These are phyloP conservation scores for Citrus inodora DNA, from an alignment of 345 rosid genomes.

Conservation along the genomic window DNA sequence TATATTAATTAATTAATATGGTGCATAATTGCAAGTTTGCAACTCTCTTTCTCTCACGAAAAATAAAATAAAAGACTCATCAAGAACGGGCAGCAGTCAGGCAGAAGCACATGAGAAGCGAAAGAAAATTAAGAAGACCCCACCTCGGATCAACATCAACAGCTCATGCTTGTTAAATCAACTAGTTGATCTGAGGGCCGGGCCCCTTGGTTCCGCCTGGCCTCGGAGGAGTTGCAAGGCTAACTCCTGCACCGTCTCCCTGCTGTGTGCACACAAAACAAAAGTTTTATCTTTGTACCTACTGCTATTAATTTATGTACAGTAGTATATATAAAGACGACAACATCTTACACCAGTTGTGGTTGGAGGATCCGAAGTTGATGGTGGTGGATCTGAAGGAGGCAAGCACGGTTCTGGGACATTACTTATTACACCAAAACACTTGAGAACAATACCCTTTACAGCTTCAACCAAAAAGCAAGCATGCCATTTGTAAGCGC, in stretches of 20 bases:
- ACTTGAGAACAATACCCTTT: background rate
- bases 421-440: background rate
- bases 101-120: background rate
- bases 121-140: background rate
- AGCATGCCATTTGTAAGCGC: background rate
- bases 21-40: no score
- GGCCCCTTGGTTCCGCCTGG: background rate
- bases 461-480: background rate
- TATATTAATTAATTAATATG: no score
- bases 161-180: background rate
- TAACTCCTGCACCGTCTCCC: background rate
- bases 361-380: background rate
- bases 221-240: background rate
- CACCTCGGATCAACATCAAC: background rate
- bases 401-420: background rate
- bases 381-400: background rate
- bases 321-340: no score
- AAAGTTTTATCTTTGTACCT: no score
- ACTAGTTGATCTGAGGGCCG: background rate
- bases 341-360: background rate
- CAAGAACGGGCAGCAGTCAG: no score
- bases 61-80: no score
- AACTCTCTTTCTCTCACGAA: no score
- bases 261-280: background rate
- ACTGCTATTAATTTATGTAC: no score